phyloP scores from a whole-genome alignment of 148 eudicot genomes.

The Spergularia marina region DNA sequence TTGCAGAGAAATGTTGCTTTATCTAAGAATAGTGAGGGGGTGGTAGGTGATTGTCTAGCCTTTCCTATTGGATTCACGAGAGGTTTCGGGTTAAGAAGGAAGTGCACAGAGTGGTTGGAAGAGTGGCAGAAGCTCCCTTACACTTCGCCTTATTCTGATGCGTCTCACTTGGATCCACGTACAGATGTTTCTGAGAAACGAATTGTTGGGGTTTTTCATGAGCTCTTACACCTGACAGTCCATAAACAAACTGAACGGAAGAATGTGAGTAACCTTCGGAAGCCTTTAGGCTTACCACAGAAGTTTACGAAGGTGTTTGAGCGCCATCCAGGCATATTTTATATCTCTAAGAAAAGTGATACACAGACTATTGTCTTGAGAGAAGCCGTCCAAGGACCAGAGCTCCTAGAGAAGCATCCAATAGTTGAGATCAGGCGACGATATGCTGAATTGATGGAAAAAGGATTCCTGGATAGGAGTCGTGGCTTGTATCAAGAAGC shows the following conservation, averaged over 20 bases:
- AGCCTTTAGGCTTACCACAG: conserved; percentile 67
- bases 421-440: conserved; percentile 61
- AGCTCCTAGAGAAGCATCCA: conserved; percentile 66
- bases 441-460: conserved; percentile 51
- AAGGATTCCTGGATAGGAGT: conserved; percentile 74
- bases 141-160: conserved; percentile 71
- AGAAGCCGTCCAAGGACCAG: conserved; percentile 60
- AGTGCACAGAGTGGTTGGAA: conserved; percentile 73
- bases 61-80: conserved; percentile 75
- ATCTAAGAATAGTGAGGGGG: conserved; percentile 29
- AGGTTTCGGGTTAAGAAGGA: conserved; percentile 82
- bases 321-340: conserved; percentile 89
- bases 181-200: conserved; percentile 91
- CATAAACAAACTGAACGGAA: conserved; percentile 63
- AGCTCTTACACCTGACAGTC: conserved; percentile 76
- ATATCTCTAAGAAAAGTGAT: conserved; percentile 68
- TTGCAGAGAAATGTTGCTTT: conserved; percentile 42
- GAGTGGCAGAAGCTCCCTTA: conserved; percentile 95
- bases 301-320: conserved; percentile 93
- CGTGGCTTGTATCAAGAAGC: conserved; percentile 56
- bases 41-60: conserved; percentile 32
- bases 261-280: conserved; percentile 80
- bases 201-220: conserved; percentile 83
- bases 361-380: conserved; percentile 78
- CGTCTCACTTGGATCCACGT: conserved; percentile 78